Conservation (phyloP, 208 protist species). For the Acanthamoeba divionensis region DNA sequence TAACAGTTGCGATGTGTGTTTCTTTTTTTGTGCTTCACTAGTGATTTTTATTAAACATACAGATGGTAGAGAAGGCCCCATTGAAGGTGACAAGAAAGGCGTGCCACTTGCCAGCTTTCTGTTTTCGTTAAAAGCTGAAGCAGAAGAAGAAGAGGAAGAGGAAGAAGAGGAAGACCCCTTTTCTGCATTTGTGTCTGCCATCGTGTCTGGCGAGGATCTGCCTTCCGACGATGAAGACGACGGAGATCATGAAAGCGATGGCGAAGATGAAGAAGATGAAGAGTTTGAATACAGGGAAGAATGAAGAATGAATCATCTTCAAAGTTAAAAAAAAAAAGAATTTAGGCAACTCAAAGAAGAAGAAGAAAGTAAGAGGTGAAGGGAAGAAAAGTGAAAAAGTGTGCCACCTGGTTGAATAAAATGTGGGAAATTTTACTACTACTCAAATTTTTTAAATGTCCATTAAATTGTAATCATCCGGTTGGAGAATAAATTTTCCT, state of each 20-base stretch:
- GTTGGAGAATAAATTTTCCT: too few relatives aligned
- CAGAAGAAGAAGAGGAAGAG: neutral
- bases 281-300: neutral
- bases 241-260: neutral
- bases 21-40: too few relatives aligned
- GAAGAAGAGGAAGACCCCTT: neutral
- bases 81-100: neutral
- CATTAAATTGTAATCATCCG: too few relatives aligned
- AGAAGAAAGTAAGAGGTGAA: too few relatives aligned
- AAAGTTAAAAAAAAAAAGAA: too few relatives aligned
- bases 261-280: conserved; percentile 14
- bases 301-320: too few relatives aligned
- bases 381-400: too few relatives aligned
- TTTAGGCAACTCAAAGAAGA: too few relatives aligned
- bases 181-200: conserved; percentile 1
- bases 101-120: neutral
- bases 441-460: too few relatives aligned
- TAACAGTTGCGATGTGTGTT: neutral
- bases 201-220: conserved; percentile 8
- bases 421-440: too few relatives aligned
- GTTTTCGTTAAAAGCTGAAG: neutral
- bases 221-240: conserved; percentile 37
- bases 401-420: too few relatives aligned
- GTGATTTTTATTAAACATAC: conserved; percentile 1
- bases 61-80: neutral